A percentile compares a stretch with the other conserved stretches of the same genome.
These are phyloP conservation scores for Tilletia caries DNA, from an alignment of 1,284 basidiomycete genomes.

Conservation along the genomic window DNA sequence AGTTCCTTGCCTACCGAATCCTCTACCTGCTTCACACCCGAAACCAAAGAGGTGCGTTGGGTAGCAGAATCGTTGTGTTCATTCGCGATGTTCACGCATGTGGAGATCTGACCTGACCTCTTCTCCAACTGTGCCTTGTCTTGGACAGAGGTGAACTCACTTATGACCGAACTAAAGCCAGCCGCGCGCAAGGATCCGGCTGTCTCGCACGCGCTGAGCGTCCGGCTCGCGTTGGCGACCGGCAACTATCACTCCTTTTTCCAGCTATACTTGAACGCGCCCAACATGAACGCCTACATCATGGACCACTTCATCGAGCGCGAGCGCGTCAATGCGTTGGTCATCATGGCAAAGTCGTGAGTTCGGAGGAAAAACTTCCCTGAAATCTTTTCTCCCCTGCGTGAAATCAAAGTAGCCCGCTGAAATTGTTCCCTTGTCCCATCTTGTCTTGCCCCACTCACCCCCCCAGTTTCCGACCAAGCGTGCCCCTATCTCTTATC, in stretches of 20 bases:
- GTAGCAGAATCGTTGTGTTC: conserved; percentile 17
- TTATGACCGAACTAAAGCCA: conserved; percentile 89
- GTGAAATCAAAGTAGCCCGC: conserved; percentile 7
- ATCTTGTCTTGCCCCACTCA: no score
- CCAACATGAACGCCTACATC: conserved; percentile 97
- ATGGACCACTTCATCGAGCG: conserved; percentile 98
- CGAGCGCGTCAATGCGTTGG: conserved; percentile 80
- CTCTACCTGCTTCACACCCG: conserved; percentile 90
- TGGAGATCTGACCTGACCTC: no score
- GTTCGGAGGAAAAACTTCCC: no score
- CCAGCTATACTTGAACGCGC: conserved; percentile 75
- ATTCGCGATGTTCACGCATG: no score
- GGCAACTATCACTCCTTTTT: conserved; percentile 94
- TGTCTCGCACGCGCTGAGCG: conserved; percentile 81
- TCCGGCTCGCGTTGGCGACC: conserved; percentile 81
- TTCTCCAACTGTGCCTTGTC: neutral
- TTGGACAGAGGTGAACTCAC: conserved; percentile 79
- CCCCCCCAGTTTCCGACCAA: conserved; percentile 56
- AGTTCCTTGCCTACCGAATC: conserved; percentile 96
- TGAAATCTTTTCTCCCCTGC: conserved; percentile 1
- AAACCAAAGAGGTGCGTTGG: conserved; percentile 85
- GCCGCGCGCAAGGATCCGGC: conserved; percentile 75
- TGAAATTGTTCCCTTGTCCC: no score
- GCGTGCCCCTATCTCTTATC: conserved; percentile 71
- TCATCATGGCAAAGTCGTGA: conserved; percentile 86